Base-by-base conservation (phyloP, 1,139 yeast species). In the Suhomyces yuchorum region DNA sequence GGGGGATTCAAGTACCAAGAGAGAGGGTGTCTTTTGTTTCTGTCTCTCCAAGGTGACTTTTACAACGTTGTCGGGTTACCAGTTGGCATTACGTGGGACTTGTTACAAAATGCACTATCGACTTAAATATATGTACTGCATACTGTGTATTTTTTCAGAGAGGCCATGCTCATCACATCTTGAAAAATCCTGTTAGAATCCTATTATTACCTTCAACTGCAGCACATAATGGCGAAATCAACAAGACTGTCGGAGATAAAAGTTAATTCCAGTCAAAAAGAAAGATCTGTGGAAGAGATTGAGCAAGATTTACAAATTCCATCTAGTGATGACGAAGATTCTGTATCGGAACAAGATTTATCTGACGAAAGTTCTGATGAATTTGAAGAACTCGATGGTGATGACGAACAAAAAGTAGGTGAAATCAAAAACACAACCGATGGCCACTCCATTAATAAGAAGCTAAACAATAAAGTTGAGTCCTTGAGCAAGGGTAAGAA, bases 1-100 rank as follows among this genome's bases (percentile, higher is more conserved):
- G 99, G 97, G 7, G 99, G 99, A 1, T 91, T 90, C 68, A 85
- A 85, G 57, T 85, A 86, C 51, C 98, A 93, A 65, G 88, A 84
- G 1, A 62, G 63, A 15, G 92, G 93, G 0, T 85, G 88, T 3
- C 60, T 85, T 40, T 67, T 93, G 51, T 81, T 93, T 54, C 68
- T 74, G 35, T 66, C 69, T 15, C 78, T 91, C 14, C 73, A 74
- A 2, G 99, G 99, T 0, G 98, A 92, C 61, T 89, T 80, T 60
- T 84, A 77, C 65, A 92, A 90, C 61, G 87, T 90, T n/a, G 93
- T 93, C 8, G 99, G 99, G 0, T 68, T 93, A 49, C 98, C 99
- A 0, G 80, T 83, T 20, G 74, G 77, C 48, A 72, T 69, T 30
- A 82, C 93, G 0, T 79, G 78, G 60, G 58, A 65, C 42, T 61